Evolutionary conservation across 1,284 basidiomycete species (phyloP).

Genomic region (Peniophora sp.): DNA sequence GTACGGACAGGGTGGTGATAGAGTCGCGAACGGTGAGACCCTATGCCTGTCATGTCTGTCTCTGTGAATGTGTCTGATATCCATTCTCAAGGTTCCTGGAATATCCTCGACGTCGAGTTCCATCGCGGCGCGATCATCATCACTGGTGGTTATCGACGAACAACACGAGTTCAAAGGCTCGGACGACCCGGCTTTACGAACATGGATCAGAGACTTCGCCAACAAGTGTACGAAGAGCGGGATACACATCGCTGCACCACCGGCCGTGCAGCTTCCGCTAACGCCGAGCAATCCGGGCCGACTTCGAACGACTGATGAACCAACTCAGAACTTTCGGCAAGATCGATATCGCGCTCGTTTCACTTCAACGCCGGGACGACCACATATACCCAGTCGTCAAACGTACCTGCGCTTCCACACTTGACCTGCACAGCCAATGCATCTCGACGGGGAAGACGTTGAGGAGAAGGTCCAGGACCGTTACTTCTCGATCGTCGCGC

Average conservation of each 20-base stretch:
- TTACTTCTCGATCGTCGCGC: conserved; percentile 68
- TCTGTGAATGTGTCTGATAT: background rate
- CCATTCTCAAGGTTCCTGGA: conserved; percentile 57
- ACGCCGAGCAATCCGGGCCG: conserved; percentile 32
- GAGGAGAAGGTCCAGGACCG: conserved; percentile 55
- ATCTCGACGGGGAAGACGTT: conserved; percentile 57
- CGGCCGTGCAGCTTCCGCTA: conserved; percentile 23
- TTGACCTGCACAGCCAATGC: conserved; percentile 63
- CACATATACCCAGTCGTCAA: conserved; percentile 71
- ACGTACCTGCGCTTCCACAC: conserved; percentile 57
- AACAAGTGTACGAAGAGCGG: conserved; percentile 48
- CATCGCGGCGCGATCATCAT: conserved; percentile 38
- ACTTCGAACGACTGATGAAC: conserved; percentile 30
- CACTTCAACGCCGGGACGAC: conserved; percentile 57
- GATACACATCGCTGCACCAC: conserved; percentile 34
- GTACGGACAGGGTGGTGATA: conserved; percentile 39
- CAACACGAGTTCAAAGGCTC: conserved; percentile 28
- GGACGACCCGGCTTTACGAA: conserved; percentile 28
- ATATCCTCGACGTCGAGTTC: conserved; percentile 61
- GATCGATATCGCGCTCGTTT: conserved; percentile 52
- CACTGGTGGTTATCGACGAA: conserved; percentile 49
- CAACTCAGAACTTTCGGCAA: conserved; percentile 26
- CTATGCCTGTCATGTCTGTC: background rate
- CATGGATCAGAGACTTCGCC: conserved; percentile 41
- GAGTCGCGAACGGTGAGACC: conserved; percentile 36